Evolutionary conservation across 169 alveolate genomes (phyloP).

Genomic region (Cryptosporidium meleagridis): DNA sequence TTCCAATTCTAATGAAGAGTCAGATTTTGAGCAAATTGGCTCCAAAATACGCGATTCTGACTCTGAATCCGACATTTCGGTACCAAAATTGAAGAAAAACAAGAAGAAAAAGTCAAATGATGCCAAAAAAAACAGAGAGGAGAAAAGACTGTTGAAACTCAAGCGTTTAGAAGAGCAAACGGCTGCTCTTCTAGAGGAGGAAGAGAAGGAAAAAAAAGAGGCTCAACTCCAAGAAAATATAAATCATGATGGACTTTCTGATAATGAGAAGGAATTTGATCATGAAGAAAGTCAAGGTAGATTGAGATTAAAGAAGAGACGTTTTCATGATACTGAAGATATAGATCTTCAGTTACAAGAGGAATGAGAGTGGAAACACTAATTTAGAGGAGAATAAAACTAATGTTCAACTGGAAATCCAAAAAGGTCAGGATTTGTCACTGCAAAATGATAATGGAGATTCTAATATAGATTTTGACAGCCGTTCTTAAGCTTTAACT

Average conservation of each 20-base stretch:
- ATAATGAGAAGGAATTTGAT: background rate
- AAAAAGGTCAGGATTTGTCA: background rate
- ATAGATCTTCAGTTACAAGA: background rate
- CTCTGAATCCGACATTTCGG: background rate
- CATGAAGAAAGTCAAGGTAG: background rate
- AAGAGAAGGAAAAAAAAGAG: background rate
- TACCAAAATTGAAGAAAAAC: background rate
- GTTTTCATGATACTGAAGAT: background rate
- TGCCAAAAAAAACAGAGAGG: slow-evolving; percentile 1
- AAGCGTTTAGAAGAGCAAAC: slow-evolving; percentile 52
- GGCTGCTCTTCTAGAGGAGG: slow-evolving; percentile 11
- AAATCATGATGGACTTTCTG: background rate
- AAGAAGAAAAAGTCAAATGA: background rate
- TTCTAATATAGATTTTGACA: background rate
- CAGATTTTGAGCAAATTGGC: background rate
- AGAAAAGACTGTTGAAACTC: slow-evolving; percentile 36
- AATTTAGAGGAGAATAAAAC: background rate
- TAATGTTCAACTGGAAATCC: background rate
- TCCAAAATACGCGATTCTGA: background rate
- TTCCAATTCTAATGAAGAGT: background rate
- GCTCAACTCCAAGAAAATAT: background rate
- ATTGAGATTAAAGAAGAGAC: slow-evolving; percentile 45
- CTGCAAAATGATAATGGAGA: background rate
- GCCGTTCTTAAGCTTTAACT: background rate
- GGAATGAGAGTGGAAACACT: background rate